Percentiles rank a stretch among this genome's conserved stretches.
These are phyloP conservation scores for Ganoderma leucocontextum DNA, from an alignment of 1,284 basidiomycete species.

Conservation along the genomic window DNA sequence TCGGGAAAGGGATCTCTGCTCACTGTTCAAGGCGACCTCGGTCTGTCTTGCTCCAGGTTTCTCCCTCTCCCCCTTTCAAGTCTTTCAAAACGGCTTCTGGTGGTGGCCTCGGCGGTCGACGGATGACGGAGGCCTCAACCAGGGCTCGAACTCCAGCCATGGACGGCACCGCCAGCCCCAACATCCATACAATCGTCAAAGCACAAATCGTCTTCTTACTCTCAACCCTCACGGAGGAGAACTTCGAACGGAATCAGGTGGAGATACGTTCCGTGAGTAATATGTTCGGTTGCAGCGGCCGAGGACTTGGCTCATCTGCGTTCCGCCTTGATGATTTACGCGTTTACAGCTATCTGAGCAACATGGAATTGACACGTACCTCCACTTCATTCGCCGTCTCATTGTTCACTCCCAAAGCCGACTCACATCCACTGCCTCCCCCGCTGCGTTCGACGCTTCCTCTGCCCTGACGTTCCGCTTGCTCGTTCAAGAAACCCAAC, in stretches of 20 bases:
- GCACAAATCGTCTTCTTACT: conserved; percentile 94
- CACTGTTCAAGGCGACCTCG: conserved; percentile 45
- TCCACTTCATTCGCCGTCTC: conserved; percentile 94
- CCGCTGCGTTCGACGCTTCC: conserved; percentile 73
- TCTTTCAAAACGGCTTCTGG: conserved; percentile 75
- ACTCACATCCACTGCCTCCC: conserved; percentile 61
- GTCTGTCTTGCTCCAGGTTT: conserved; percentile 43
- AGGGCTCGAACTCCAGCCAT: conserved; percentile 63
- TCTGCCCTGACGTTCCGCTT: conserved; percentile 81
- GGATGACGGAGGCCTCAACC: conserved; percentile 81
- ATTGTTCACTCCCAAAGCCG: conserved; percentile 85
- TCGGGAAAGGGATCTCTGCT: conserved; percentile 38
- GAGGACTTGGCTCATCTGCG: conserved; percentile 16
- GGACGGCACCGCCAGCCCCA: conserved; percentile 70
- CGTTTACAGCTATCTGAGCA: conserved; percentile 84
- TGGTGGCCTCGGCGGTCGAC: conserved; percentile 74
- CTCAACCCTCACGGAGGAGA: conserved; percentile 93
- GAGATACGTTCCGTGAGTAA: conserved; percentile 89
- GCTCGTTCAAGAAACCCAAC: conserved; percentile 86
- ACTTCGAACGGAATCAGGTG: conserved; percentile 89
- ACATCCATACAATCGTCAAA: conserved; percentile 81
- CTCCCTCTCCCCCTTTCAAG: conserved; percentile 44
- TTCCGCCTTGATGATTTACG: conserved; percentile 17
- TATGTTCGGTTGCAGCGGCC: conserved; percentile 13
- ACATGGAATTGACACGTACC: conserved; percentile 94